A percentile compares a stretch with the other conserved stretches of the same genome.
Conservation (phyloP, 805 yeast genomes). For the Ogataea ganodermae region DNA sequence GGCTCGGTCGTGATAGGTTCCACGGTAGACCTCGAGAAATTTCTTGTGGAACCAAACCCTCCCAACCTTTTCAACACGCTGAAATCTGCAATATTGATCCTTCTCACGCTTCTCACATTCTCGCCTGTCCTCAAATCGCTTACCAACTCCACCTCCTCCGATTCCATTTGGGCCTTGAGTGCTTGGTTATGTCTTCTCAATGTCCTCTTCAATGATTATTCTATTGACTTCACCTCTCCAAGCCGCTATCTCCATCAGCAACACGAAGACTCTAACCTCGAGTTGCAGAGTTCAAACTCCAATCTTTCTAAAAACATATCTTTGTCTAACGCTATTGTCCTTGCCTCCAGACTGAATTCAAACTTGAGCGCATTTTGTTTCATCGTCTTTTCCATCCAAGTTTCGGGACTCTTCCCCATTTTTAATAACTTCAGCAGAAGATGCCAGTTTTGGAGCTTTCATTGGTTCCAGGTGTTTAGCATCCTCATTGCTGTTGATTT, state of each 20-base stretch:
- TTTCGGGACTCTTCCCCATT: conserved; percentile 71
- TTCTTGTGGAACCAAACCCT: conserved; percentile 28
- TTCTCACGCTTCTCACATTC: conserved; percentile 69
- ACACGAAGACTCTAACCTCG: conserved; percentile 18
- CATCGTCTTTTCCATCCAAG: conserved; percentile 68
- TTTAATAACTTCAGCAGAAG: conserved; percentile 62
- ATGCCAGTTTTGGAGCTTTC: conserved; percentile 34
- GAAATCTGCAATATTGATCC: conserved; percentile 69
- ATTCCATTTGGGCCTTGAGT: conserved; percentile 92
- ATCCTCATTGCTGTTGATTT: conserved; percentile 35
- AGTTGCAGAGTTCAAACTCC: conserved; percentile 38
- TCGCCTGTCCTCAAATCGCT: conserved; percentile 90
- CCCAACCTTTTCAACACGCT: conserved; percentile 38
- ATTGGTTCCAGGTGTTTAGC: conserved; percentile 35
- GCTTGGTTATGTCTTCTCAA: conserved; percentile 76
- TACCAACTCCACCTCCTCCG: conserved; percentile 86
- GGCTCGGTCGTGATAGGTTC: conserved; percentile 5
- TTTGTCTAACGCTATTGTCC: conserved; percentile 80
- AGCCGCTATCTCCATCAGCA: conserved; percentile 16
- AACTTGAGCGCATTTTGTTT: conserved; percentile 82
- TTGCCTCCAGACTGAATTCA: conserved; percentile 82
- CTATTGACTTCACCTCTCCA: conserved; percentile 44
- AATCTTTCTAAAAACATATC: conserved; percentile 80
- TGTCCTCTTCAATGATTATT: conserved; percentile 66
- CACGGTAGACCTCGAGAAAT: conserved; percentile 26